phyloP scores from a whole-genome alignment of 257 asterid genomes.

The Cruciata laevipes region DNA sequence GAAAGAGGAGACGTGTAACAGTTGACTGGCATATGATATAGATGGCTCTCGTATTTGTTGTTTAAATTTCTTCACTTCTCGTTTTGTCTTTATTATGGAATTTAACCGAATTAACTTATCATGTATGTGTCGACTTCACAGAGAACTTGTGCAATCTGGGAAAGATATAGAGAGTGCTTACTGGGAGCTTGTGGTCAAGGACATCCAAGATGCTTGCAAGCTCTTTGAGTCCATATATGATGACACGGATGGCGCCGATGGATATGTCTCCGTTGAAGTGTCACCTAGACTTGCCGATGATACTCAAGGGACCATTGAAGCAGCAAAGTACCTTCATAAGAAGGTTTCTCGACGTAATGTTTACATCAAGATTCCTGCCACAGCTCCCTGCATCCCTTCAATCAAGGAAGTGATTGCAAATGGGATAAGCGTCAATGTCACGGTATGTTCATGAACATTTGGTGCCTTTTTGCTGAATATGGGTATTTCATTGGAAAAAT shows the following conservation, averaged over 20 bases:
- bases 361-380: slow-evolving; percentile 96
- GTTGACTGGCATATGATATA: neutral
- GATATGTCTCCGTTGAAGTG: slow-evolving; percentile 99
- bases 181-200: slow-evolving; percentile 99
- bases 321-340: slow-evolving; percentile 92
- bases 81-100: neutral
- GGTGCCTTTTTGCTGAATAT: neutral
- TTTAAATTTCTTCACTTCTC: neutral
- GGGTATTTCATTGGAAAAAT: neutral
- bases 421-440: slow-evolving; percentile 94
- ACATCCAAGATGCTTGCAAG: slow-evolving; percentile 98
- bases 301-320: slow-evolving; percentile 75
- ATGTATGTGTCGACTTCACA: slow-evolving; percentile 24
- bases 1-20: neutral
- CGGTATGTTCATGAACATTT: slow-evolving; percentile 47
- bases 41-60: neutral
- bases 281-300: slow-evolving; percentile 96
- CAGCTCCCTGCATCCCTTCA: slow-evolving; percentile 91
- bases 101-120: neutral
- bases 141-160: slow-evolving; percentile 92
- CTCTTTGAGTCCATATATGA: slow-evolving; percentile 88
- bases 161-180: slow-evolving; percentile 83
- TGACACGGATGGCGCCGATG: slow-evolving; percentile 85
- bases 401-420: slow-evolving; percentile 94
- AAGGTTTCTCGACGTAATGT: slow-evolving; percentile 85